A percentile compares a stretch with the other conserved stretches of the same genome.
Evolutionary conservation across 176 grass and related monocot genomes (phyloP).

Genomic region (Neostapfia colusana): DNA sequence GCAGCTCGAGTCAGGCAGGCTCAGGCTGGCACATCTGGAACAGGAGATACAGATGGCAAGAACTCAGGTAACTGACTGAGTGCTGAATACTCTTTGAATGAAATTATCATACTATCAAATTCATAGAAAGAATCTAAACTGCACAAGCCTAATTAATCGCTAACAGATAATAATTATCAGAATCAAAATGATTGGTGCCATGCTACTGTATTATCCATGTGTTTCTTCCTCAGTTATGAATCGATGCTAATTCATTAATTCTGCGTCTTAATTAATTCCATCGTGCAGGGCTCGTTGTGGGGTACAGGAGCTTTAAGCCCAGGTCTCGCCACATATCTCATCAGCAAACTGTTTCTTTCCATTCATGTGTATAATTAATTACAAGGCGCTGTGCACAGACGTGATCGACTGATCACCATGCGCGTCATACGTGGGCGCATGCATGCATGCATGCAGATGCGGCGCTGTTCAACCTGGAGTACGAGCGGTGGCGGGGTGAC

Average conservation of each 20-base stretch:
- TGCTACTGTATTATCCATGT: not conserved
- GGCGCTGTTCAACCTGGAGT: constrained; percentile 59
- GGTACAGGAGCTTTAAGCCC: constrained; percentile 48
- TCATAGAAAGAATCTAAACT: not conserved
- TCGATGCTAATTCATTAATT: not conserved
- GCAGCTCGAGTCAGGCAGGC: constrained; percentile 65
- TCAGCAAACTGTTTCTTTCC: not conserved
- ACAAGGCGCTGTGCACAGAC: too few relatives aligned
- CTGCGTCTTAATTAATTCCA: not conserved
- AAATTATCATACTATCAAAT: not conserved
- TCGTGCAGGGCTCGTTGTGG: constrained; percentile 34
- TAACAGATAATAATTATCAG: not conserved
- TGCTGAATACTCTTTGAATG: not conserved
- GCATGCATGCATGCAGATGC: constrained; percentile 27
- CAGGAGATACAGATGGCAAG: constrained; percentile 58
- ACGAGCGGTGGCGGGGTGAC: constrained; percentile 50
- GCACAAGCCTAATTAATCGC: not conserved
- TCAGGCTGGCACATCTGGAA: constrained; percentile 54
- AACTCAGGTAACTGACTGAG: constrained; percentile 38
- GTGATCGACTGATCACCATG: too few relatives aligned
- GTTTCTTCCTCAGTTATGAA: not conserved
- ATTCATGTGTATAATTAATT: too few relatives aligned
- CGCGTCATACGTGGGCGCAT: not conserved
- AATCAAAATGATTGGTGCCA: not conserved
- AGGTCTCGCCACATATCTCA: constrained; percentile 6